A percentile compares a stretch with the other conserved stretches of the same genome.
phyloP scores from a whole-genome alignment of 345 rosid genomes.

The Clarkia xantiana region DNA sequence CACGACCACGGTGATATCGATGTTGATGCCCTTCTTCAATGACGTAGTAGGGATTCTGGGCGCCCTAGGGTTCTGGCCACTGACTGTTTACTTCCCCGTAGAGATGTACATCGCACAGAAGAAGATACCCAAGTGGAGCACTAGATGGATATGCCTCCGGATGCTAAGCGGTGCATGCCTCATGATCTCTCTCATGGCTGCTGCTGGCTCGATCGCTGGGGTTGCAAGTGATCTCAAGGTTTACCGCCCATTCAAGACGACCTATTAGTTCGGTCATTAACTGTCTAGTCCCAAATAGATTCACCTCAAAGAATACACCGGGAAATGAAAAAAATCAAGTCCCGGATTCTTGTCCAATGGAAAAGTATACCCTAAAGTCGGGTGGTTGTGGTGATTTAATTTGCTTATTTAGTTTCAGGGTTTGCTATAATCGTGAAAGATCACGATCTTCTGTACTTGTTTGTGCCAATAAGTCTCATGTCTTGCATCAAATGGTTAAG shows the following conservation, averaged over 20 bases:
- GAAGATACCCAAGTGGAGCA: constrained; percentile 35
- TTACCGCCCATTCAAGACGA: constrained; percentile 30
- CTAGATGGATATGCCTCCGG: constrained; percentile 42
- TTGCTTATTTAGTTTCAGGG: neutral
- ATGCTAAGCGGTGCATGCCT: constrained; percentile 36
- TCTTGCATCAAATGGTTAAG: too few species aligned
- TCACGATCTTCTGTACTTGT: neutral
- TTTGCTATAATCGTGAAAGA: neutral
- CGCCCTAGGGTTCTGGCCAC: constrained; percentile 51
- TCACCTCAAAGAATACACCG: too few species aligned
- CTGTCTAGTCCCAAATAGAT: too few species aligned
- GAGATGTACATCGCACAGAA: constrained; percentile 47
- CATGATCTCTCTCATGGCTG: constrained; percentile 25
- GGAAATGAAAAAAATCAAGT: too few species aligned
- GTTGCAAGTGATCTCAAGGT: constrained; percentile 26
- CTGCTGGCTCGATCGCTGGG: constrained; percentile 45
- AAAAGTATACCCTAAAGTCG: constrained; percentile 15
- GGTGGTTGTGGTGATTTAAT: too few species aligned
- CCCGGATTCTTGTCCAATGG: too few species aligned
- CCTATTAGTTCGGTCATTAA: constrained; percentile 9
- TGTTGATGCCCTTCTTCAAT: constrained; percentile 47
- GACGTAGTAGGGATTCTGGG: constrained; percentile 40
- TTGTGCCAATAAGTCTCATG: neutral
- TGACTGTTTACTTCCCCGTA: constrained; percentile 41
- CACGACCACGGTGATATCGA: constrained; percentile 34